A percentile compares a stretch with the other conserved stretches of the same genome.
These are phyloP conservation scores for Kalmusia sp. DNA, from an alignment of 2,329 filamentous ascomycete species.

Conservation along the genomic window DNA sequence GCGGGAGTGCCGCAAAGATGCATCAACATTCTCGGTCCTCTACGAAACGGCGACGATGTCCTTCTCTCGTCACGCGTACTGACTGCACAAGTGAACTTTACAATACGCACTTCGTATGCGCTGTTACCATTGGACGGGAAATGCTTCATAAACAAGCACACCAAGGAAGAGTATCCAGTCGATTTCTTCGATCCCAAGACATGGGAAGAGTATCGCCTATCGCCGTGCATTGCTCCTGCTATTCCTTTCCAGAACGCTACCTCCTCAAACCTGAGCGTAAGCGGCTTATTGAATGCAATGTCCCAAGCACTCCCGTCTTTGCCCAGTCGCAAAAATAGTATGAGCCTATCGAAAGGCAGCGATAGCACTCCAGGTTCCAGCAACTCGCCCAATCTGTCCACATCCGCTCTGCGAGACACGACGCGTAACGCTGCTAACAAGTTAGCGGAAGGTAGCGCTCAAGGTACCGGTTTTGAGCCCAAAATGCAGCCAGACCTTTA, in stretches of 20 bases:
- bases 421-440: constrained; percentile 36
- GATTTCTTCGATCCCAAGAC: constrained; percentile 82
- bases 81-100: constrained; percentile 93
- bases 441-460: constrained; percentile 35
- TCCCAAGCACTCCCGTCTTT: constrained; percentile 54
- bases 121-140: constrained; percentile 85
- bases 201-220: constrained; percentile 81
- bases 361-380: constrained; percentile 26
- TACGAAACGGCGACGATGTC: constrained; percentile 92
- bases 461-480: constrained; percentile 50
- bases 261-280: constrained; percentile 47
- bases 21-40: constrained; percentile 87
- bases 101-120: constrained; percentile 82
- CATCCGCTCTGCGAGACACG: constrained; percentile 24
- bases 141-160: constrained; percentile 85
- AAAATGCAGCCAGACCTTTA: constrained; percentile 52
- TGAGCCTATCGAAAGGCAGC: constrained; percentile 48
- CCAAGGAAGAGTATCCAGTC: constrained; percentile 79
- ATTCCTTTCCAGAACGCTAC: constrained; percentile 67
- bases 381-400: constrained; percentile 15
- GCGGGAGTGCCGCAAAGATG: constrained; percentile 85
- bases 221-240: constrained; percentile 76
- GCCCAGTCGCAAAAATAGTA: constrained; percentile 40
- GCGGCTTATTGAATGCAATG: constrained; percentile 55
- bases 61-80: constrained; percentile 87